Evolutionary conservation across 2,329 filamentous ascomycete genomes (phyloP), one percentile per base, ranked within the genome.

Genomic region (Chrysoporthe puriensis): DNA sequence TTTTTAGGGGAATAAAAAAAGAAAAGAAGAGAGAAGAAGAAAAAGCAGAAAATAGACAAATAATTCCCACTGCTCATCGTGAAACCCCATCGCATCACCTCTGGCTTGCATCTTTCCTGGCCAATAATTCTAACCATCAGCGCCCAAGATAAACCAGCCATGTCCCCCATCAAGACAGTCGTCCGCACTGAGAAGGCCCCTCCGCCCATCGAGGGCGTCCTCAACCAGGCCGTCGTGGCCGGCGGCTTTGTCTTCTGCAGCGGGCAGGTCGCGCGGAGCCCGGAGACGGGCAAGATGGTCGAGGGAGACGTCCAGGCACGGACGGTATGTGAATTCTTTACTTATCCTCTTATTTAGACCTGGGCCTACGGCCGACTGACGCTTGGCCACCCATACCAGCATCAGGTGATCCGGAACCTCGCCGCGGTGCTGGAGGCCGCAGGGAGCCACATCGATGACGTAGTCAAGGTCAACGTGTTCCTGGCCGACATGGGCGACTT

Each of bases 391-490:
- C 3, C n/a, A 11, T 26, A 2, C 26, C 21, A 81, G 73, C 86
- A 86, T 72, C 85, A 86, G 74, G 91, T 88, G 83, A 90, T 90
- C 80, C 85, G 90, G 78, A 92, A 92, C 78, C 84, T 94, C 72
- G 81, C 84, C 66, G 89, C 89, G 43, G 88, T 94, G 69, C 83
- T 94, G 46, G 85, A 88, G 69, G 90, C 87, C 62, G 90, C 90
- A 4, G 90, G 90, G 21, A 88, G 86, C 48, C 84, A 81, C 66
- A 81, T 94, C 57, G 80, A 84, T 57, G 88, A 88, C 75, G 88
- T 92, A 32, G 88, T 93, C 75, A 92, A 92, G 82, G 88, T 91
- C 69, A 88, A 86, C 73, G 88, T 93, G 73, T 93, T 93, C 82
- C 82, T 93, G 63, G 84, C 88, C 67, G 84, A 89, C 75, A 93